phyloP scores from a whole-genome alignment of 768 basidiomycete genomes.

The Boletellus sp. region DNA sequence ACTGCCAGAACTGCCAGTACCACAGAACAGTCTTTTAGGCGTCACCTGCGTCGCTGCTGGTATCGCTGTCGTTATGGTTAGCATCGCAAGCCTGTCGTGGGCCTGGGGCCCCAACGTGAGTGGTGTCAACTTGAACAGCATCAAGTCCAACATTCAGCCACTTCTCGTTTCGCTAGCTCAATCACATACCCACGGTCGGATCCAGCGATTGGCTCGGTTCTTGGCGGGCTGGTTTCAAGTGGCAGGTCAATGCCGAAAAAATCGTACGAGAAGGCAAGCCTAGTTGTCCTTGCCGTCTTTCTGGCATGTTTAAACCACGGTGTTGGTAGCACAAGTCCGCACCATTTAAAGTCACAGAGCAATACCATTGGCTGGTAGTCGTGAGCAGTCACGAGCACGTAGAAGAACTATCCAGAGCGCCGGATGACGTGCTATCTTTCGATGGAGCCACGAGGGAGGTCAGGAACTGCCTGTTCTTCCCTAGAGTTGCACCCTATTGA shows the following conservation, averaged over 20 bases:
- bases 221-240: slow-evolving; percentile 18
- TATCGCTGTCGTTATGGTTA: background rate
- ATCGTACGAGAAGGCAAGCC: slow-evolving; percentile 29
- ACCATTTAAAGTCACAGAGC: slow-evolving; percentile 27
- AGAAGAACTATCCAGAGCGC: slow-evolving; percentile 39
- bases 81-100: background rate
- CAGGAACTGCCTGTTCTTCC: background rate
- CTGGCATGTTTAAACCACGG: too few relatives aligned
- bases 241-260: slow-evolving; percentile 8
- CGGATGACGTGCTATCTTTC: slow-evolving; percentile 37
- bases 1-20: background rate
- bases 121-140: background rate
- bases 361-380: slow-evolving; percentile 38
- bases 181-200: slow-evolving; percentile 30
- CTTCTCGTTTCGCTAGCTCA: slow-evolving; percentile 13
- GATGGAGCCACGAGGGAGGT: slow-evolving; percentile 13
- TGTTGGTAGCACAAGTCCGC: slow-evolving; percentile 22
- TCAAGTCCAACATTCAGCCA: too few relatives aligned
- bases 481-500: background rate
- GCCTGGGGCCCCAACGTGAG: background rate
- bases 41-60: background rate
- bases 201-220: slow-evolving; percentile 23
- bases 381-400: slow-evolving; percentile 29
- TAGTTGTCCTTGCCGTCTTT: too few relatives aligned
- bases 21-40: background rate